Conservation (phyloP, 2,329 filamentous ascomycete species). For the Fusarium siculi region DNA sequence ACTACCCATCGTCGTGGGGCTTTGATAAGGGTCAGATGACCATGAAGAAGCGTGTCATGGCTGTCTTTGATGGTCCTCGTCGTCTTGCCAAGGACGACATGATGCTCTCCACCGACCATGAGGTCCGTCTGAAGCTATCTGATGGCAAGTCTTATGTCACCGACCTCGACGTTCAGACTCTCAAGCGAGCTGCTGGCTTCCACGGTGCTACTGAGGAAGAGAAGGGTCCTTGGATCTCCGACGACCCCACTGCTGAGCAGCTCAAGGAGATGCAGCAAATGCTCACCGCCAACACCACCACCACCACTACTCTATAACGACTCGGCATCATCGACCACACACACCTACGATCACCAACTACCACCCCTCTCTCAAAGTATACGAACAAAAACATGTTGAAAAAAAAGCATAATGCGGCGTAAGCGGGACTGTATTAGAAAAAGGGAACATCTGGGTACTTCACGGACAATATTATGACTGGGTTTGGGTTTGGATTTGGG, state of each 20-base stretch:
- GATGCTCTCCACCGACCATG: constrained; percentile 96
- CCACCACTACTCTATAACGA: constrained; percentile 33
- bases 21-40: constrained; percentile 94
- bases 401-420: constrained; percentile 47
- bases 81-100: constrained; percentile 98
- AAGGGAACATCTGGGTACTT: constrained; percentile 19
- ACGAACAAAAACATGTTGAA: constrained; percentile 31
- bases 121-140: constrained; percentile 85
- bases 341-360: constrained; percentile 5
- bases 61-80: constrained; percentile 88
- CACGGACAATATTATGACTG: constrained; percentile 17
- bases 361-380: constrained; percentile 12
- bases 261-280: constrained; percentile 69
- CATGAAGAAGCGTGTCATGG: constrained; percentile 96
- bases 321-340: neutral
- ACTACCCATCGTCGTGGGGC: constrained; percentile 95
- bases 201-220: constrained; percentile 83
- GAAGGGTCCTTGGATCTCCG: constrained; percentile 84
- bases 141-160: constrained; percentile 86
- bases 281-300: constrained; percentile 46
- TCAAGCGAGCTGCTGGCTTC: constrained; percentile 88
- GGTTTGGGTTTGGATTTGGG: constrained; percentile 6
- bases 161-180: constrained; percentile 89
- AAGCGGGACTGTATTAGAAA: constrained; percentile 43
- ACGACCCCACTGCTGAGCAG: constrained; percentile 73